Evolutionary conservation across 352 stramenopile species (phyloP), one percentile per base, ranked within the genome.

Genomic region (Globisporangium spiculum): DNA sequence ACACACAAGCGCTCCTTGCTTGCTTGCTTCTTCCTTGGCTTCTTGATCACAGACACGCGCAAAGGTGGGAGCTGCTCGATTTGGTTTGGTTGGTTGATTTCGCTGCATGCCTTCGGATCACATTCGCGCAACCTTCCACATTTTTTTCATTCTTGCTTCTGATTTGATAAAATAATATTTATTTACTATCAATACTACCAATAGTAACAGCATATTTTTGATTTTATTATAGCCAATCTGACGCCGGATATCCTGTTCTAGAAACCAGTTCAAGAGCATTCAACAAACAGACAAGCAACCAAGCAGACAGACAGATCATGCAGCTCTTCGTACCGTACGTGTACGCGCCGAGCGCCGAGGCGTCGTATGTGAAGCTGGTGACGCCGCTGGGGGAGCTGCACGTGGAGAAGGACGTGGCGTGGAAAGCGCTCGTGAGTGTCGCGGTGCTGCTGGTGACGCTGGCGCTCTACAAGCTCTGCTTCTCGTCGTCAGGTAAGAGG

Each of bases 281-380:
- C 44, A 52, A 52, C 44, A 61, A 61, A 18, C 20, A 61, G 36
- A 14, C n/a, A 36, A 61, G 8, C 56, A 62, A 20, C 12, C 59
- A 30, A 63, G 24, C 20, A 63, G 10, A 10, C n/a, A 26, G 46
- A 50, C 16, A 10, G 24, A 60, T 22, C 22, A 65, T 64, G 60
- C 34, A 68, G 56, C 18, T 78, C 41, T 96, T 93, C 73, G 16
- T 92, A 70, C 86, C 86, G 60, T 94, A 93, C 60, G 48, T 94
- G 58, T 93, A 94, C 72, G 72, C 81, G 38, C 84, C 83, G 34
- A 90, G 80, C 71, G 61, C 72, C 0, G 70, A 86, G 20, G 79
- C 80, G 62, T 44, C 72, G 34, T 86, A 92, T 70, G 63, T 86
- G 36, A 91, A 85, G 70, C 41, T 96, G 34, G 85, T 94, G 68